Conservation (phyloP, 116 monocot genomes). For the Phalaenopsis hybrid region DNA sequence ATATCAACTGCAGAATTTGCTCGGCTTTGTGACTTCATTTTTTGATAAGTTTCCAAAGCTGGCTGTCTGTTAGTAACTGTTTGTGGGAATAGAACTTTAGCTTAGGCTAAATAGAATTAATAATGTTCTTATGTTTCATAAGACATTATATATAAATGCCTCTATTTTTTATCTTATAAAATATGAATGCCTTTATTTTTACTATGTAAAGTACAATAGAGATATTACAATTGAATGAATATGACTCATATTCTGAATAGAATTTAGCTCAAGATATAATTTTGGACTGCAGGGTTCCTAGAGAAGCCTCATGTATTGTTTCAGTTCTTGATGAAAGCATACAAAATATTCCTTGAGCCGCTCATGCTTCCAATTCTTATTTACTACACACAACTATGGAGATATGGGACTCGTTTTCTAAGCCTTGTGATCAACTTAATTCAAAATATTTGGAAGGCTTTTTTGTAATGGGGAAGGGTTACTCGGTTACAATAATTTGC, state of each 20-base stretch:
- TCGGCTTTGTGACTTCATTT: conserved; percentile 26
- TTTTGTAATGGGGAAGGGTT: conserved; percentile 8
- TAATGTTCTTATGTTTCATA: too few species aligned
- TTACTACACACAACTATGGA: conserved; percentile 23
- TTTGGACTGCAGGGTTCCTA: conserved; percentile 30
- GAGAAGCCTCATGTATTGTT: conserved; percentile 20
- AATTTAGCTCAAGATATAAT: too few species aligned
- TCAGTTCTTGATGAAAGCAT: conserved; percentile 13
- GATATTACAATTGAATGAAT: too few species aligned
- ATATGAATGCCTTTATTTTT: too few species aligned
- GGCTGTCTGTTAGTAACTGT: conserved; percentile 18
- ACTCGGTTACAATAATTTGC: neutral
- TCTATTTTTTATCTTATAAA: too few species aligned
- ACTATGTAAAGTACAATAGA: too few species aligned
- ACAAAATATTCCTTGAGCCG: conserved; percentile 26
- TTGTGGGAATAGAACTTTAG: too few species aligned
- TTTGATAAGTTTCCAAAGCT: conserved; percentile 38
- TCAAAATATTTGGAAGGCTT: neutral
- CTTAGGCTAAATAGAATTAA: too few species aligned
- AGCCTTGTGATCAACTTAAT: conserved; percentile 8
- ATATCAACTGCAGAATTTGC: conserved; percentile 36
- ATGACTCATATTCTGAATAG: too few species aligned
- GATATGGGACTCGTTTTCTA: conserved; percentile 13
- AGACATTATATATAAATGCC: too few species aligned
- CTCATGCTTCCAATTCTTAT: conserved; percentile 31